Evolutionary conservation across 257 asterid genomes (phyloP), one percentile per base, ranked within the genome.

Genomic region (Pogostemon cablin): DNA sequence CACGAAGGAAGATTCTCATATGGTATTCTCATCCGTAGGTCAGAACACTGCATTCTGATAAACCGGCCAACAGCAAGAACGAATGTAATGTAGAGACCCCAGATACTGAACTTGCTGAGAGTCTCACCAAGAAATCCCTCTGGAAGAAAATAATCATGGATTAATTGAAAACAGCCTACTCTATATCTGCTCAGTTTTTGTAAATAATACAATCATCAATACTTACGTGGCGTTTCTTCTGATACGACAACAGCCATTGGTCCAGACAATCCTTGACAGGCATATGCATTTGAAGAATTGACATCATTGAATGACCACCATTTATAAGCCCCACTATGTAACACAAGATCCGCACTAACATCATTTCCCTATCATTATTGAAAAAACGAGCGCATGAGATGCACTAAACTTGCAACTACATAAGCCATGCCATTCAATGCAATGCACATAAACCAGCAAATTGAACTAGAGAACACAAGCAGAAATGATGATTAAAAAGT

Each of bases 21-120:
- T 4, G 99, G 98, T 86, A 95, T 91, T 80, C 99, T 85, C 99
- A 95, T 95, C 68, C 99, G 85, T 69, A 91, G 80, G 81, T 95
- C 99, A 2, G 99, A 84, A 77, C 99, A 95, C 60, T 95, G 99
- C 83, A 91, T 79, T 78, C 99, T 84, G 56, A 95, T 95, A 77
- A 91, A 95, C 69, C 99, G 96, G 62, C 99, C 99, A 64, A 95
- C 99, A 32, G 99, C 99, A n/a, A 91, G 89, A 64, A 91, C 99
- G 68, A 95, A 95, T 57, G 99, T 95, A 77, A 95, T 95, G 85
- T 95, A 95, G 64, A 95, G 93, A 63, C 99, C 97, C 99, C 99
- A 95, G 42, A 91, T 95, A 62, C 97, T 91, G 89, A 89, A 95
- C 76, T 95, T 95, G 98, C 99, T 95, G 38, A 95, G 99, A 3